Evolutionary conservation across 495 filamentous ascomycete genomes (phyloP), one percentile per base, ranked within the genome.

Genomic region (Tuber borchii): DNA sequence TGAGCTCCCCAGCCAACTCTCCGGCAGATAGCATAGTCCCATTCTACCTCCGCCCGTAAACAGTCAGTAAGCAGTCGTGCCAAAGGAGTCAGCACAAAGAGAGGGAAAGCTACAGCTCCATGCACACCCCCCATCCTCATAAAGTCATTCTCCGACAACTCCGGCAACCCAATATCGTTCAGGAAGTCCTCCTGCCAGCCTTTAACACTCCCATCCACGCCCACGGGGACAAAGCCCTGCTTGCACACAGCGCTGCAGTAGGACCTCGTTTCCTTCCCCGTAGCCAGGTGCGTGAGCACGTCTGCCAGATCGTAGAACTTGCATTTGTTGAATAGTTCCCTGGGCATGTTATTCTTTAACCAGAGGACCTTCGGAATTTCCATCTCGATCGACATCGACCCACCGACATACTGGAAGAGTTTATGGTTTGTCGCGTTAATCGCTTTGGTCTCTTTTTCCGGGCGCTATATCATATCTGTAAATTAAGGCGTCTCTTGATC

Each of bases 311-410:
- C 95, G 82, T 95, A 99, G 83, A 99, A 99, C 82, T 96, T 97
- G 89, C 94, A 97, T 73, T 91, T 89, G 70, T 90, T 89, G 82
- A 97, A 99, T 19, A 95, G 86, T 74, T 95, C 93, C 72, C 90
- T 87, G n/a, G 95, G 92, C 95, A 99, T 97, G 84, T 97, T 87
- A 82, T 96, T 95, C 87, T 98, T 97, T 79, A 99, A 86, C 95
- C 95, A 99, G 39, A 98, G 86, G 1, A 97, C 93, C 83, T 99
- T 99, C 39, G 95, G 95, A 40, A 97, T 93, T 83, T 99, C 95
- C 95, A 99, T 99, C 86, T 99, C 95, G 78, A 97, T 92, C 80
- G 92, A 96, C 95, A 99, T 98, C 80, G 89, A 94, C 56, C 95
- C 95, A 70, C 95, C 95, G 8, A 99, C 95, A 84, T 97, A 99